Percentiles rank a stretch among this genome's conserved stretches.
phyloP scores from a whole-genome alignment of 805 yeast species.

The Maudiozyma turicensis region DNA sequence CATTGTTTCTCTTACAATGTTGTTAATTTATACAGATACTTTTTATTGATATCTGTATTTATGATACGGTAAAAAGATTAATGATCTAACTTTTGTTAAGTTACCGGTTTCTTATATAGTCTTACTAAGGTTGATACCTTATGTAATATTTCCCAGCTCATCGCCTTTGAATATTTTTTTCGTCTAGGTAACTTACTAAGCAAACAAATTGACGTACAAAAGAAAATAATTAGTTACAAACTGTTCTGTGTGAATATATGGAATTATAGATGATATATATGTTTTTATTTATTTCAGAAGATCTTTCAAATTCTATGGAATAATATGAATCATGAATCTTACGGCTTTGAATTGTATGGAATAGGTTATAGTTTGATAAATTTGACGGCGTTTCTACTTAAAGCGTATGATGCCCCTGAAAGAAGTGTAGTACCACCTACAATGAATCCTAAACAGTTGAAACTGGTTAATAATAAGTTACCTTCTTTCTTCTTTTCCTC shows the following conservation, averaged over 20 bases:
- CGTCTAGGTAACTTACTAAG: too few relatives aligned
- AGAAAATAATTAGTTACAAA: too few relatives aligned
- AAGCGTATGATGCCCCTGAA: slow-evolving; percentile 72
- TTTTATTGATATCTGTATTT: too few relatives aligned
- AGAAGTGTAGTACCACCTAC: slow-evolving; percentile 63
- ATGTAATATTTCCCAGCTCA: not conserved
- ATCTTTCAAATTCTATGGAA: too few relatives aligned
- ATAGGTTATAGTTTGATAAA: not conserved
- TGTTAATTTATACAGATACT: not conserved
- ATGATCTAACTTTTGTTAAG: too few relatives aligned
- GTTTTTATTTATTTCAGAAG: too few relatives aligned
- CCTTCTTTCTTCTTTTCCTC: slow-evolving; percentile 2
- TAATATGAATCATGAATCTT: too few relatives aligned
- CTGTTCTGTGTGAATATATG: not conserved
- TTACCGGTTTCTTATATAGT: not conserved
- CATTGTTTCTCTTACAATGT: not conserved
- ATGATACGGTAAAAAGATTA: too few relatives aligned
- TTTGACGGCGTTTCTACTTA: slow-evolving; percentile 55
- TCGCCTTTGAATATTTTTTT: not conserved
- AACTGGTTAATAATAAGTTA: not conserved
- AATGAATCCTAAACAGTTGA: slow-evolving; percentile 37
- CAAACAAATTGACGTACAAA: too few relatives aligned
- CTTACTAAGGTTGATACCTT: not conserved
- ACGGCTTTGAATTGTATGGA: too few relatives aligned
- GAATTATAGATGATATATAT: not conserved